Conservation (phyloP, 495 filamentous ascomycete species). For the Neurospora sp. region DNA sequence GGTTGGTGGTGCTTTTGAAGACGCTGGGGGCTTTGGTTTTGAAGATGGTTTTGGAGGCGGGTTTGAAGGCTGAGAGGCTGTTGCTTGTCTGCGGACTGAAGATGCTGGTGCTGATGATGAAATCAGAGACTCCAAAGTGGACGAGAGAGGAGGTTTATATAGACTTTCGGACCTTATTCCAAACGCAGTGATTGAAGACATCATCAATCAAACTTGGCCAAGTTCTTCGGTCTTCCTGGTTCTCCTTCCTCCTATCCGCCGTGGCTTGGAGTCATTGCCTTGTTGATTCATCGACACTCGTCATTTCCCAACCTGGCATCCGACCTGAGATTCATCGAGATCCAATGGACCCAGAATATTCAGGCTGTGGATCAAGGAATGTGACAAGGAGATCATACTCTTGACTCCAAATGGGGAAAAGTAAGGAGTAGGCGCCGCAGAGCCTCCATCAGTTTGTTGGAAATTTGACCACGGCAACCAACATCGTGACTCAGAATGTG, state of each 20-base stretch:
- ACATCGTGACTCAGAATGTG: background rate
- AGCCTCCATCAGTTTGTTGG: background rate
- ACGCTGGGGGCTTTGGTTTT: background rate
- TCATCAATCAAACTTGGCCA: background rate
- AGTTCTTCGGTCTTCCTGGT: background rate
- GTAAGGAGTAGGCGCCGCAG: background rate
- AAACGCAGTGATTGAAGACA: background rate
- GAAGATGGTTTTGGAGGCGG: background rate
- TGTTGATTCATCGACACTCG: background rate
- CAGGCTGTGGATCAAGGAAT: background rate
- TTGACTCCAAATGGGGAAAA: background rate
- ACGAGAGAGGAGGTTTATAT: slow-evolving; percentile 5
- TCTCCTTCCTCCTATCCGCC: background rate
- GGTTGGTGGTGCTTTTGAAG: slow-evolving; percentile 1
- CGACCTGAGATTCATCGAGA: background rate
- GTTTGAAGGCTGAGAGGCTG: background rate
- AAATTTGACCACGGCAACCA: background rate
- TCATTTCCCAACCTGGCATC: background rate
- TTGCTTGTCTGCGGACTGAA: background rate
- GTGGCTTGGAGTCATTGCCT: background rate
- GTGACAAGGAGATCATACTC: background rate
- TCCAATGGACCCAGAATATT: background rate
- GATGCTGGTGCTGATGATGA: slow-evolving; percentile 9
- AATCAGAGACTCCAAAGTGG: background rate
- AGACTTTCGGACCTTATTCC: background rate